Evolutionary conservation across 345 rosid genomes (phyloP), one percentile per base, ranked within the genome.

Genomic region (Diplotaxis tenuifolia): DNA sequence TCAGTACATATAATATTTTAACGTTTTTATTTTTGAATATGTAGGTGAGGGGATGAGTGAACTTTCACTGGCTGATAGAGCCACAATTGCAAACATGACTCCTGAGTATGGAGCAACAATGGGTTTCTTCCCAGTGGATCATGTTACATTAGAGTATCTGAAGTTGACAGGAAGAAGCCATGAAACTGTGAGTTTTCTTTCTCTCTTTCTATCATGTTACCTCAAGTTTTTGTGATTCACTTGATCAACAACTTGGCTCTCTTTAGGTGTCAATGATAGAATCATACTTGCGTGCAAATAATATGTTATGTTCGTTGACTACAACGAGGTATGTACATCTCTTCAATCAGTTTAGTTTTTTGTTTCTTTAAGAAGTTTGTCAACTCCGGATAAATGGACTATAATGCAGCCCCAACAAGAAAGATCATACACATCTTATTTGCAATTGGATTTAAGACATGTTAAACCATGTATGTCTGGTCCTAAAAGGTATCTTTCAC

Each of bases 91-190:
- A 21, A 90, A 93, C 72, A 90, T 93, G 98, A 90, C 96, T 56
- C 98, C 98, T 4, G 96, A 90, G 80, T 93, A 93, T 81, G 98
- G 96, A 62, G 96, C 98, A 73, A 93, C 96, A 20, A 90, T 93
- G 98, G 98, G 96, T 14, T 93, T 93, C 86, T 93, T 93, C 81
- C 98, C 92, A 50, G 93, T 93, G 57, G 98, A 93, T 69, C 90
- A 87, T 83, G 96, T 87, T 71, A 93, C 98, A 0, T 59, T 93
- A 73, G 85, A 90, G 69, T 93, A 93, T 75, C 87, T 93, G 15
- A 90, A 84, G 82, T 82, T 93, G 81, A 93, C 95, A 15, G 98
- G 98, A 74, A 86, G 95, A 77, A 88, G 93, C 73, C 86, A 90
- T 28, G 98, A 90, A 83, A 90, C 89, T 9, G 98, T 93, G 69